These are phyloP conservation scores for Termitomyces sp. DNA, from an alignment of 768 basidiomycete genomes.

Conservation along the genomic window DNA sequence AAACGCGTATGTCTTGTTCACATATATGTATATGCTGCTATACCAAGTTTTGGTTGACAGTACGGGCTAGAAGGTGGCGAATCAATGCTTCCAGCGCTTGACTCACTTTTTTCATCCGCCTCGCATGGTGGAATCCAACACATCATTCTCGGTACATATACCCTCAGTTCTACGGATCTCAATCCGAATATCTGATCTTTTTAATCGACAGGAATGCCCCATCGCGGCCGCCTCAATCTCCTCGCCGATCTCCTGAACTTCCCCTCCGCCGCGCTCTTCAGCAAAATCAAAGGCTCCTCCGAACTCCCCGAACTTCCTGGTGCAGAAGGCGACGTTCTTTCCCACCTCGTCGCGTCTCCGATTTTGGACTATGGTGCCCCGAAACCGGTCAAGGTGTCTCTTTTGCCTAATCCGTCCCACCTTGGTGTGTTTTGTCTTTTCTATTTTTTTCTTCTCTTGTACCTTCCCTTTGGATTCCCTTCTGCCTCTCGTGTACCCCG, in stretches of 20 bases:
- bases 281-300: conserved; percentile 79
- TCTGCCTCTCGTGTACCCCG: neutral
- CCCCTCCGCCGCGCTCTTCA: conserved; percentile 66
- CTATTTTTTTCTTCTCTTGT: neutral
- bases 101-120: conserved; percentile 65
- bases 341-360: conserved; percentile 76
- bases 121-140: conserved; percentile 62
- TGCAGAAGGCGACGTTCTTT: conserved; percentile 81
- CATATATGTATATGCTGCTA: neutral
- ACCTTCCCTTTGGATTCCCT: neutral
- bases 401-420: conserved; percentile 31
- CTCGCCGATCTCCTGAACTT: conserved; percentile 72
- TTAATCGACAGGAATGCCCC: conserved; percentile 62
- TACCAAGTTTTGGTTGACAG: conserved; percentile 22
- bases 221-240: conserved; percentile 82
- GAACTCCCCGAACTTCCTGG: conserved; percentile 64
- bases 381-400: conserved; percentile 59
- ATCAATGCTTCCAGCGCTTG: conserved; percentile 87
- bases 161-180: neutral
- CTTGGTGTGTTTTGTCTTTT: neutral
- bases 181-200: neutral
- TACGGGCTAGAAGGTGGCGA: conserved; percentile 92
- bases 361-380: conserved; percentile 47
- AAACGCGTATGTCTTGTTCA: conserved; percentile 46
- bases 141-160: conserved; percentile 47